Percentiles rank a stretch among this genome's conserved stretches.
Evolutionary conservation across 768 basidiomycete genomes (phyloP).

Genomic region (Boletus subparvulus): DNA sequence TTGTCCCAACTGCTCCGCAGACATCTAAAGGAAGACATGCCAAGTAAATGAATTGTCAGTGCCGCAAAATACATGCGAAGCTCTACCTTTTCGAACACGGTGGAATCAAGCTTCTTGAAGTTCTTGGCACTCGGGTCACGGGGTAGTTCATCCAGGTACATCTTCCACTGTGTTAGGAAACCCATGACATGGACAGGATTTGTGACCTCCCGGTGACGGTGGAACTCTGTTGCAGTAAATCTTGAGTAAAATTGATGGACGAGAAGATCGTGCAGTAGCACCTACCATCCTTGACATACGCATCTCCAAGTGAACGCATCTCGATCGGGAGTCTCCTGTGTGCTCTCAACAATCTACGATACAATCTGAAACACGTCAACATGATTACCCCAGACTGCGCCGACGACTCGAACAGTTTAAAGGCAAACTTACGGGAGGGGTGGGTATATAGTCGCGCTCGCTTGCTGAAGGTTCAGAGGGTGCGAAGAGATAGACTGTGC

Average conservation of each 20-base stretch:
- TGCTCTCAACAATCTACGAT: constrained; percentile 75
- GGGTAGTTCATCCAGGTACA: constrained; percentile 77
- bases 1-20: constrained; percentile 87
- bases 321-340: constrained; percentile 72
- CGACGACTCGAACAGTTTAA: background rate
- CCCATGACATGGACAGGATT: constrained; percentile 93
- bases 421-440: constrained; percentile 66
- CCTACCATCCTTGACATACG: constrained; percentile 78
- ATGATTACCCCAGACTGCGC: background rate
- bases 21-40: constrained; percentile 58
- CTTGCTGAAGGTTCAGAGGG: constrained; percentile 58
- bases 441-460: constrained; percentile 72
- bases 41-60: background rate
- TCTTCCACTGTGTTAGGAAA: constrained; percentile 94
- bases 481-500: constrained; percentile 49
- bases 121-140: constrained; percentile 36
- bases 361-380: constrained; percentile 51
- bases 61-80: constrained; percentile 1
- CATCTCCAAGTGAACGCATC: constrained; percentile 83
- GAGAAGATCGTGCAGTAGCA: background rate
- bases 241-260: constrained; percentile 1
- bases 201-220: constrained; percentile 70
- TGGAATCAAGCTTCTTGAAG: constrained; percentile 71
- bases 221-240: constrained; percentile 65
- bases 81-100: constrained; percentile 71